A percentile compares a stretch with the other conserved stretches of the same genome.
These are phyloP conservation scores for Kalanchoe fedtschenkoi DNA, from an alignment of 164 flowering plant species.

Conservation along the genomic window DNA sequence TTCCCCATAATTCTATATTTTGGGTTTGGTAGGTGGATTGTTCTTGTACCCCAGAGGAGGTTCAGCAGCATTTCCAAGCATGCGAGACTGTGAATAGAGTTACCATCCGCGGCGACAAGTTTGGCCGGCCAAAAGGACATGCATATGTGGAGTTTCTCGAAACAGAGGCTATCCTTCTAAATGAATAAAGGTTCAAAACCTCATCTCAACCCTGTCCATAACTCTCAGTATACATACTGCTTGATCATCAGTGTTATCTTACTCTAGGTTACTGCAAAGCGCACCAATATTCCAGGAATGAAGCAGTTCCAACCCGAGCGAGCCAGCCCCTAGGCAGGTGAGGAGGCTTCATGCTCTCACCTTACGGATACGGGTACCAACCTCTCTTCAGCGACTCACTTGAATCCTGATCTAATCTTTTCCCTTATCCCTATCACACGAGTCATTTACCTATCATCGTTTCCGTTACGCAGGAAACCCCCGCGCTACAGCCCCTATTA, in stretches of 20 bases:
- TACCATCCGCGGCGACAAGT: conserved; percentile 49
- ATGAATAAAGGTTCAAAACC: conserved; percentile 44
- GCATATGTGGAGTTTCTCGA: conserved; percentile 71
- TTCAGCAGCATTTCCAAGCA: conserved; percentile 66
- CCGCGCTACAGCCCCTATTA: conserved; percentile 50
- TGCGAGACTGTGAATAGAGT: conserved; percentile 70
- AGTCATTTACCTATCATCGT: background rate
- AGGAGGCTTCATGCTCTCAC: conserved; percentile 37
- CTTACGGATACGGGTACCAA: conserved; percentile 60
- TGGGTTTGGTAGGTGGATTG: conserved; percentile 44
- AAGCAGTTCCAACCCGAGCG: conserved; percentile 46
- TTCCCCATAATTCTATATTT: too few species aligned
- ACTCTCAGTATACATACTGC: background rate
- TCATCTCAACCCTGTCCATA: background rate
- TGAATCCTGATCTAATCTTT: background rate
- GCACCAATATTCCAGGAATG: conserved; percentile 67
- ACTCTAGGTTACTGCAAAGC: conserved; percentile 40
- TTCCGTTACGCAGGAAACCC: conserved; percentile 35
- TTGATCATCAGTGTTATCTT: background rate
- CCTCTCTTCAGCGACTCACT: background rate
- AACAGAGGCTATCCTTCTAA: conserved; percentile 44
- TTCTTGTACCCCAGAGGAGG: conserved; percentile 65
- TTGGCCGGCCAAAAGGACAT: conserved; percentile 63
- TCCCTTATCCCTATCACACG: background rate
- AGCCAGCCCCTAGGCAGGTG: conserved; percentile 30